These are phyloP conservation scores for Cladorrhinum sp. DNA, from an alignment of 2,329 filamentous ascomycete genomes.

Conservation along the genomic window DNA sequence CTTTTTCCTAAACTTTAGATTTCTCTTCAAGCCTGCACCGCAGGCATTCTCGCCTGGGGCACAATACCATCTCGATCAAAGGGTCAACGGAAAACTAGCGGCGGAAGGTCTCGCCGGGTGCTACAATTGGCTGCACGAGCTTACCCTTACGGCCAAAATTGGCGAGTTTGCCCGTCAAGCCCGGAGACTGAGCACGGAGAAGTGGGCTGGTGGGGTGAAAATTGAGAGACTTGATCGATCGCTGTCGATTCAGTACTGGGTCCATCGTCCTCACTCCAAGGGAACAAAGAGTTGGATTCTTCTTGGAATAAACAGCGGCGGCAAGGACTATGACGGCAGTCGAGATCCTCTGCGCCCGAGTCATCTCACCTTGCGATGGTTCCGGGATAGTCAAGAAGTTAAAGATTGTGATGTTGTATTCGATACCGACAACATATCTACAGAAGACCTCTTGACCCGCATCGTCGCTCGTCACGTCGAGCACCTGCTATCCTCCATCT, in stretches of 20 bases:
- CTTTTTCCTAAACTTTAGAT: conserved; percentile 90
- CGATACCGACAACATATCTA: conserved; percentile 64
- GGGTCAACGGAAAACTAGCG: conserved; percentile 68
- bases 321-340: conserved; percentile 38
- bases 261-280: conserved; percentile 45
- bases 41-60: conserved; percentile 59
- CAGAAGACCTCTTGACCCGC: conserved; percentile 69
- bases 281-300: conserved; percentile 84
- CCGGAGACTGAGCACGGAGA: conserved; percentile 60
- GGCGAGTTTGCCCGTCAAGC: conserved; percentile 78
- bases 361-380: conserved; percentile 70
- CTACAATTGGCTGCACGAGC: conserved; percentile 83
- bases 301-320: conserved; percentile 69
- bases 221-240: conserved; percentile 78
- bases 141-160: conserved; percentile 87
- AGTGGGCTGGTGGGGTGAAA: conserved; percentile 75
- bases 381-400: conserved; percentile 75
- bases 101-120: conserved; percentile 73
- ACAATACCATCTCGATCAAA: conserved; percentile 63
- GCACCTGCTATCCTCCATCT: conserved; percentile 66
- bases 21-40: conserved; percentile 71
- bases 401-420: conserved; percentile 65
- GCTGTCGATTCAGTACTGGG: conserved; percentile 90
- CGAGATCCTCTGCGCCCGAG: conserved; percentile 48
- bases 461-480: conserved; percentile 74